phyloP scores from a whole-genome alignment of 192 early-diverging fungal species.

The Haplosporangium gracile region DNA sequence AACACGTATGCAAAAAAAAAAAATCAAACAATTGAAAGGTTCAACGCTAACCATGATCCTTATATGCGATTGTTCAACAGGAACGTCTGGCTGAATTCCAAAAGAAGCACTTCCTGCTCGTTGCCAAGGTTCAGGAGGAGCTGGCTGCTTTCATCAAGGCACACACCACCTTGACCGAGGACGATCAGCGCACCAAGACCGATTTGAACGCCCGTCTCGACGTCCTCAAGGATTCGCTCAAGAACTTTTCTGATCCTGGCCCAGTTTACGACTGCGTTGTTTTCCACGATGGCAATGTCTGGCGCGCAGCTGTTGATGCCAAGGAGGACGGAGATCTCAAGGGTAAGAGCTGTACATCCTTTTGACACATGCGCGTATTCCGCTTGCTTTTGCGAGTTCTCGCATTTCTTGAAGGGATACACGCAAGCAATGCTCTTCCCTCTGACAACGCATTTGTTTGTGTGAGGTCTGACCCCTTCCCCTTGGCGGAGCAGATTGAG shows the following conservation, averaged over 20 bases:
- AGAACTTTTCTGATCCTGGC: constrained; percentile 83
- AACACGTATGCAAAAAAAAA: neutral
- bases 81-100: constrained; percentile 63
- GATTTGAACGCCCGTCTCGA: constrained; percentile 78
- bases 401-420: neutral
- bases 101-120: constrained; percentile 59
- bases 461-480: too few relatives aligned
- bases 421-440: neutral
- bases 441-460: neutral
- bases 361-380: neutral
- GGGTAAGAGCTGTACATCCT: constrained; percentile 39
- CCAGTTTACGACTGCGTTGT: constrained; percentile 83
- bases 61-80: constrained; percentile 29
- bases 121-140: constrained; percentile 59
- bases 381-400: neutral
- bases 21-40: neutral
- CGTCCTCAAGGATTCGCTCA: constrained; percentile 70
- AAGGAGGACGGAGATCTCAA: constrained; percentile 83
- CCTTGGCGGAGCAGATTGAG: neutral
- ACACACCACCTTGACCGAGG: constrained; percentile 55
- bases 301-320: constrained; percentile 87
- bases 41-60: neutral
- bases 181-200: constrained; percentile 56
- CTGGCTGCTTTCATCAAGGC: constrained; percentile 63
- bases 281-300: constrained; percentile 91